Evolutionary conservation across 2,329 filamentous ascomycete genomes (phyloP).

Genomic region (Aspergillus costaricaensis): DNA sequence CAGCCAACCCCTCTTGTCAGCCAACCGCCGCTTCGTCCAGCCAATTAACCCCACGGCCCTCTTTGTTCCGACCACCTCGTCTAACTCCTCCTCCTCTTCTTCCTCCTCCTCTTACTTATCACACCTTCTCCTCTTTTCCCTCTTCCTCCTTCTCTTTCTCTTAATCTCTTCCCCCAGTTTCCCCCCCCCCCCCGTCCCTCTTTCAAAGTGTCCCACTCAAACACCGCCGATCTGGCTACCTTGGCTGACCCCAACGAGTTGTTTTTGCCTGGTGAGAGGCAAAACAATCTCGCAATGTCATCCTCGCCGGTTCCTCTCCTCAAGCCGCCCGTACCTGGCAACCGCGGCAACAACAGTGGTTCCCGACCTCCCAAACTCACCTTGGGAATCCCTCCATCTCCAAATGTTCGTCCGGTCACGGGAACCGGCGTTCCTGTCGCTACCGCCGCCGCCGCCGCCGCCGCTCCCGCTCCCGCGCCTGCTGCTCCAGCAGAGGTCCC

Average conservation of each 20-base stretch:
- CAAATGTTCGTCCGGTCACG: conserved; percentile 72
- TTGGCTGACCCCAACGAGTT: conserved; percentile 44
- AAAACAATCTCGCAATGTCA: conserved; percentile 61
- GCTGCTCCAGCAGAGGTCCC: conserved; percentile 22
- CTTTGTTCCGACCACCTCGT: conserved; percentile 15
- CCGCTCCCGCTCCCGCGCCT: too few relatives aligned
- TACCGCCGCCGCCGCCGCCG: conserved; percentile 15
- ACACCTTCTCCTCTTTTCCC: conserved; percentile 5
- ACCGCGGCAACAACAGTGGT: conserved; percentile 61
- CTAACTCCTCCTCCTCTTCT: background rate
- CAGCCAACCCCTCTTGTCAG: conserved; percentile 16
- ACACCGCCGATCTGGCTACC: conserved; percentile 39
- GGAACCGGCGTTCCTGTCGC: conserved; percentile 47
- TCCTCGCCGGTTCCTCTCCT: conserved; percentile 74
- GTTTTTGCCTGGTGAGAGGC: conserved; percentile 44
- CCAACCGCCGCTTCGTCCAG: conserved; percentile 16
- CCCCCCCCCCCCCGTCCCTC: conserved; percentile 10
- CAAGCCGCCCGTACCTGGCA: conserved; percentile 77
- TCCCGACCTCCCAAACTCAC: conserved; percentile 75
- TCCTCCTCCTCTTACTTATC: background rate
- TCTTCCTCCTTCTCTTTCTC: conserved; percentile 6
- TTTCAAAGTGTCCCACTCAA: conserved; percentile 23
- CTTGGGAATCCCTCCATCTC: conserved; percentile 85
- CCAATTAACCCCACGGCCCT: conserved; percentile 17
- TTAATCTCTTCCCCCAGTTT: conserved; percentile 5